A percentile compares a stretch with the other conserved stretches of the same genome.
Evolutionary conservation across 163 green algal species (phyloP).

Genomic region (Chloromonas sp.): DNA sequence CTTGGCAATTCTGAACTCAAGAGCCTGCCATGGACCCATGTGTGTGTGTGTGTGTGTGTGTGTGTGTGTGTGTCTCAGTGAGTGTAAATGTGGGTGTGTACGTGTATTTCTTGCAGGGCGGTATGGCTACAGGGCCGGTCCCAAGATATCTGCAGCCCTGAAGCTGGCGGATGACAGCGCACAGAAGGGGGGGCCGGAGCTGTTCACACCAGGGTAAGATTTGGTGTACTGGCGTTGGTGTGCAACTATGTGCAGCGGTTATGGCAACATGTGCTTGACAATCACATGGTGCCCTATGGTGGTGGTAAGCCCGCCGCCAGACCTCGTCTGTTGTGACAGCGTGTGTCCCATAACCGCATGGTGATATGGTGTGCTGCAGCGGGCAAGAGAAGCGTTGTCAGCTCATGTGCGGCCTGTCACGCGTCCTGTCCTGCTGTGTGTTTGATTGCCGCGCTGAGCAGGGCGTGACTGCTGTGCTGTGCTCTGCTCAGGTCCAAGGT

Average conservation of each 20-base stretch:
- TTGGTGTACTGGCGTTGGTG: too few relatives aligned
- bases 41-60: neutral
- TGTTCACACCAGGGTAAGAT: neutral
- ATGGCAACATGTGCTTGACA: too few relatives aligned
- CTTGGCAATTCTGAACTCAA: too few relatives aligned
- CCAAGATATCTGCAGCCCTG: neutral
- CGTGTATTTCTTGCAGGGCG: neutral
- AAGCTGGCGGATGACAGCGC: neutral
- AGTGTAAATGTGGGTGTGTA: neutral
- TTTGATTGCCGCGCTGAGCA: neutral
- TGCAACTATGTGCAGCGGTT: too few relatives aligned
- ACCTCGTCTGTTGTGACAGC: neutral
- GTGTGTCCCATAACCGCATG: neutral
- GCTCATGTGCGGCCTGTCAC: too few relatives aligned
- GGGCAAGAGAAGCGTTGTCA: neutral
- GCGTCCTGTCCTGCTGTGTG: too few relatives aligned
- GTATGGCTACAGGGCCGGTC: neutral
- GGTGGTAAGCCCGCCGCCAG: too few relatives aligned
- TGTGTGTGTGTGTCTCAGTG: neutral
- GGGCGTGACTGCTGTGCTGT: neutral
- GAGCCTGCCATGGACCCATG: too few relatives aligned
- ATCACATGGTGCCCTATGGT: too few relatives aligned
- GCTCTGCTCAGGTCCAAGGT: slow-evolving; percentile 12
- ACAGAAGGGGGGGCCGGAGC: neutral
- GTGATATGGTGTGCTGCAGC: neutral